Evolutionary conservation across 768 basidiomycete species (phyloP), one percentile per base, ranked within the genome.

Genomic region (Nidula microcarpa): DNA sequence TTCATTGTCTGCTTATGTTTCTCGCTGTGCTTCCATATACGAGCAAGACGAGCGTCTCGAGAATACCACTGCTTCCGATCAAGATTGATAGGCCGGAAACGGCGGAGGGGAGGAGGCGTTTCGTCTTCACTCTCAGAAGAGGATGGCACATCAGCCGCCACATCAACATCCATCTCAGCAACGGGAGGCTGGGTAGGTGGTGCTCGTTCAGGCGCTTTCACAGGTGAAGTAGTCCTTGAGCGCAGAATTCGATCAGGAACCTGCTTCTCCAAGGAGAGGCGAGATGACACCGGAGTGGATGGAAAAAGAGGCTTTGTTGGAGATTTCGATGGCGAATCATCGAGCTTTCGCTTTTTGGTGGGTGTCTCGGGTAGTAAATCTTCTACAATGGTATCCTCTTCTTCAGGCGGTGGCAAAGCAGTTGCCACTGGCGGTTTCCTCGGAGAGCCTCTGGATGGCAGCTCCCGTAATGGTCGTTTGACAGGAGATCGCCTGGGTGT

Each of bases 1-100:
- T n/a, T 18, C 44, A 46, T 46, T n/a, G 14, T 60, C 54, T 62
- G 61, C 14, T 56, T 61, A 4, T 73, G 73, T 47, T 72, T 68
- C 53, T 66, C 66, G 3, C 46, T 52, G 34, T 62, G 53, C 7
- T 71, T 72, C 51, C 71, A 72, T 54, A 68, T 55, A 18, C 53
- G 48, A 33, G 39, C 43, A 16, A 57, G 37, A 5, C 52, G 56
- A 10, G 49, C 56, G 61, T 54, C 56, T 8, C 49, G 37, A 34
- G 32, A 43, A 33, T 10, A 13, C 56, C 56, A 57, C 43, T 49
- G 49, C 36, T 35, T 39, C 17, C 53, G 52, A 16, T 57, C 52
- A 16, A 50, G 44, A 35, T 57, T 53, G 5, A 51, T 53, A 41
- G 56, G 56, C 16, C 56, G 14, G 50, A 57, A 57, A 16, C 56